Evolutionary conservation across 2,329 filamentous ascomycete species (phyloP).

Genomic region (Ophiostoma australiae): DNA sequence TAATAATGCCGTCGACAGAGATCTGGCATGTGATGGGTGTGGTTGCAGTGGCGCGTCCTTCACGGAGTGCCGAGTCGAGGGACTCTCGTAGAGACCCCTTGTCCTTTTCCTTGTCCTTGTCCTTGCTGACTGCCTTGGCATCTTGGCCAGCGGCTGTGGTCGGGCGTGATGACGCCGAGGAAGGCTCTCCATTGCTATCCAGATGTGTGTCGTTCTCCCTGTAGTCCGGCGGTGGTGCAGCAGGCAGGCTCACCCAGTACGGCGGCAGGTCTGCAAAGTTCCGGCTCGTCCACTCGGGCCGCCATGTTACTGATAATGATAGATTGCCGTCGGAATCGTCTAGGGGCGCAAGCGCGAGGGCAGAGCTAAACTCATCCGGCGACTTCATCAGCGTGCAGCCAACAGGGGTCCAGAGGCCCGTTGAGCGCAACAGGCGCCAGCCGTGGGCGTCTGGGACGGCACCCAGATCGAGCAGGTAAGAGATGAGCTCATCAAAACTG

Average conservation of each 20-base stretch:
- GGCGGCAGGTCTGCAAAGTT: conserved; percentile 51
- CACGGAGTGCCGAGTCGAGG: conserved; percentile 34
- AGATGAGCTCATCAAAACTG: conserved; percentile 55
- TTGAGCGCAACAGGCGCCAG: conserved; percentile 52
- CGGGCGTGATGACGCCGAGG: conserved; percentile 13
- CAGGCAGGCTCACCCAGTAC: conserved; percentile 53
- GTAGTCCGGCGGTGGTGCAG: conserved; percentile 28
- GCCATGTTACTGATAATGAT: conserved; percentile 54
- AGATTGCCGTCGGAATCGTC: conserved; percentile 58
- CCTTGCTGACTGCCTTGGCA: neutral
- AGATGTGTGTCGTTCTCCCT: conserved; percentile 5
- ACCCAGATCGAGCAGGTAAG: conserved; percentile 59
- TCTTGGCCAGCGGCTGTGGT: conserved; percentile 3
- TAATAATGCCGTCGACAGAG: conserved; percentile 43
- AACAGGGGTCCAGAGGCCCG: conserved; percentile 56
- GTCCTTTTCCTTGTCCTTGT: conserved; percentile 26
- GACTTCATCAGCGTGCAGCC: conserved; percentile 54
- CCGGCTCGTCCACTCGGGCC: conserved; percentile 49
- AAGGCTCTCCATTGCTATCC: conserved; percentile 11
- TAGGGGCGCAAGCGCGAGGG: conserved; percentile 50
- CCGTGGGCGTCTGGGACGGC: conserved; percentile 56
- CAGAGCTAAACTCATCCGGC: conserved; percentile 46
- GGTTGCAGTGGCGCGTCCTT: conserved; percentile 28
- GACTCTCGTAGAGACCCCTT: neutral
- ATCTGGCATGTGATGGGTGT: conserved; percentile 46